Base-by-base conservation (phyloP, 2,329 filamentous ascomycete genomes). In the Dichotomopilus funicola region DNA sequence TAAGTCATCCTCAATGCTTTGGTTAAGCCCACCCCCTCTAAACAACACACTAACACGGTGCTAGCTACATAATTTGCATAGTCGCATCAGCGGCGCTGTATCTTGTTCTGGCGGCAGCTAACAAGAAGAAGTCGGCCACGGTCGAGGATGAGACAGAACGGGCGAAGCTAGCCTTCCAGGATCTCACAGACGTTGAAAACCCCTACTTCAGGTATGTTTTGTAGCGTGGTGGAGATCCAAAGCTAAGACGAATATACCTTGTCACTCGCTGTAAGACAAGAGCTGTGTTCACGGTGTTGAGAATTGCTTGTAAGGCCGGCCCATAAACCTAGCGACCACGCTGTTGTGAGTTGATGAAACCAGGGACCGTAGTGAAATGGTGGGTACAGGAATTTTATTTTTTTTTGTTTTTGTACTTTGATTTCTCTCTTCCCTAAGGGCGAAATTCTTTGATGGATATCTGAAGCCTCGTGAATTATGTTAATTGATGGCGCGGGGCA, bases 171-270 rank as follows among this genome's bases (percentile, higher is more conserved):
- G 85, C 84, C 0, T 89, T 88, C 57, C 76, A 81, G 53, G 85
- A 88, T 65, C 68, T 87, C 60, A 88, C 86, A 0, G 86, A 88
- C 61, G 82, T 80, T 66, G 74, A 88, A 68, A 88, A 88, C 61
- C 76, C 77, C 1, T 84, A 84, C 64, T 88, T 88, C 62, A 73
- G 77, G 62, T 88, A 88, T 33, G 51, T 65, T 50, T 50, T 58
- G 4, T 58, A 42, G 11, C 19, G 19, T 27, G 19, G 19, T 27
- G 19, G 36, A 54, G 42, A 33, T 19, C 4, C 2, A 7, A 9
- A 50, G n/a, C 27, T 6, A 1, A 6, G 42, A 11, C n/a, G 27
- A 4, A n/a, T n/a, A 13, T 48, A 8, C 27, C 34, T 10, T 31
- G 42, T 27, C 19, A 27, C 19, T 27, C 19, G 19, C 19, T 35